These are phyloP conservation scores for Lathyrus aphaca DNA, from an alignment of 306 rosid species.

Conservation along the genomic window DNA sequence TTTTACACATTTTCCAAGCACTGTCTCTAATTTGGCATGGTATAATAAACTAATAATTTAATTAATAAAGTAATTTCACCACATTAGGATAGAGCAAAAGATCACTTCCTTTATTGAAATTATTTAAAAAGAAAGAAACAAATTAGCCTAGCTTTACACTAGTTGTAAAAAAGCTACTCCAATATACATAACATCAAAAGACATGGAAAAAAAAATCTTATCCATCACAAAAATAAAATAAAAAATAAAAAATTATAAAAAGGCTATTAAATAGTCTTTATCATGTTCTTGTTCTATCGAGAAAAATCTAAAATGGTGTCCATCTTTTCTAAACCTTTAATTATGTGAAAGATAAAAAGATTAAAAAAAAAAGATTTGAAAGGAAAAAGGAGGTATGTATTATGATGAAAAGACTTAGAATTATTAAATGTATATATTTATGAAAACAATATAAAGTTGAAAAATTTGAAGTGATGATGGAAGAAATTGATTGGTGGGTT, in stretches of 20 bases:
- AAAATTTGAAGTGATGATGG: conserved; percentile 18
- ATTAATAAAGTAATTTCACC: no score
- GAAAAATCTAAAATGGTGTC: background rate
- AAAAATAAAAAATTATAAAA: background rate
- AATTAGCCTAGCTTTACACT: conserved; percentile 17
- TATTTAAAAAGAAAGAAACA: conserved; percentile 1
- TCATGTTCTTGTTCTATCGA: conserved; percentile 7
- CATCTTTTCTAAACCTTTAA: conserved; percentile 16
- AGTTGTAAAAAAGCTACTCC: conserved; percentile 2
- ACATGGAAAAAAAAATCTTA: conserved; percentile 3
- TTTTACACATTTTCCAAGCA: no score
- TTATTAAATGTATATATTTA: background rate
- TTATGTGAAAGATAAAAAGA: conserved; percentile 20
- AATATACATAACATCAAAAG: background rate
- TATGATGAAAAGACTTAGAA: conserved; percentile 1
- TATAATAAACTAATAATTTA: no score
- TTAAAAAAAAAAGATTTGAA: conserved; percentile 8
- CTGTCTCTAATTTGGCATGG: no score
- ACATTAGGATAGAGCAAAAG: background rate
- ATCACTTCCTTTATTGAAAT: background rate
- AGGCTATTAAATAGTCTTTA: conserved; percentile 9
- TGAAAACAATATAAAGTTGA: conserved; percentile 1
- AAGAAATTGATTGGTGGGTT: conserved; percentile 29
- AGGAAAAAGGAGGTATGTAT: background rate
- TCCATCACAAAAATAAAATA: conserved; percentile 2